phyloP scores from a whole-genome alignment of 2,329 filamentous ascomycete species.

The Diaporthe citri region DNA sequence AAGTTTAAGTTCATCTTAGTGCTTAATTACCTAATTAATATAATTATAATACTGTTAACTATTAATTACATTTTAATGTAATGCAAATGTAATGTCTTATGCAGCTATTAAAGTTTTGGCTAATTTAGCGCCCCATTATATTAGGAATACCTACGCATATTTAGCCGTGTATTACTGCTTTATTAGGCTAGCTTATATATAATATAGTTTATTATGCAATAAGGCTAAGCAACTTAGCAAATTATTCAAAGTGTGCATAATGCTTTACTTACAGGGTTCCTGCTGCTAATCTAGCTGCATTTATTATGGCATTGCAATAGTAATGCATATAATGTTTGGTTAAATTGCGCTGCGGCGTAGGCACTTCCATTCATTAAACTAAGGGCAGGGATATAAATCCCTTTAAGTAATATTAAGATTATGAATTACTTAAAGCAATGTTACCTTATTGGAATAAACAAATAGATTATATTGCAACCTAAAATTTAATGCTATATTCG shows the following conservation, averaged over 20 bases:
- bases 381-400: no score
- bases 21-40: no score
- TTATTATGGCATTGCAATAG: background rate
- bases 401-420: no score
- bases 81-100: background rate
- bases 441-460: background rate
- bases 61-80: background rate
- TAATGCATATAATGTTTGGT: background rate
- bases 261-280: background rate
- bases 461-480: background rate
- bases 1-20: background rate
- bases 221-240: background rate
- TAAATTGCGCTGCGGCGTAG: background rate
- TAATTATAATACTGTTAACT: background rate
- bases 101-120: background rate
- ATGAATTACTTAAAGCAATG: no score
- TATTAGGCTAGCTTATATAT: background rate
- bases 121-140: background rate
- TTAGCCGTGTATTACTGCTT: background rate
- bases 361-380: no score
- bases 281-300: no score
- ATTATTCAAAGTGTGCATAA: background rate
- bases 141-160: background rate
- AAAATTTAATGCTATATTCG: constrained; percentile 2
- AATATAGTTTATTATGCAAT: background rate